A percentile compares a stretch with the other conserved stretches of the same genome.
Conservation (phyloP, 148 eudicot species). For the Hydrangea macrophylla region DNA sequence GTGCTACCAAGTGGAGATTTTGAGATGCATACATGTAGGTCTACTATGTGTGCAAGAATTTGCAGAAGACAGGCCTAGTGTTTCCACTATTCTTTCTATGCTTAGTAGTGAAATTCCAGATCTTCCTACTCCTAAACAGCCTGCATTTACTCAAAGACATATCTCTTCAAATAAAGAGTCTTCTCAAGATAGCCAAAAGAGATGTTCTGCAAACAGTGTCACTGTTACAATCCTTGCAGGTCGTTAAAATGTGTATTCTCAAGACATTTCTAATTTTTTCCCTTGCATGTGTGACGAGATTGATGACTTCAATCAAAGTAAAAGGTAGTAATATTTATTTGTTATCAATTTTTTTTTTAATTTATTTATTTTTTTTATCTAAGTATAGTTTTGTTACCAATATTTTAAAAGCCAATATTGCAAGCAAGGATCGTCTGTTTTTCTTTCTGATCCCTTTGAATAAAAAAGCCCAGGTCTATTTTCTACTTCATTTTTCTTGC, state of each 20-base stretch:
- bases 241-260: neutral
- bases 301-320: too few relatives aligned
- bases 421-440: too few relatives aligned
- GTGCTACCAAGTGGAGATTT: neutral
- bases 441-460: too few relatives aligned
- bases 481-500: too few relatives aligned
- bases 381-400: too few relatives aligned
- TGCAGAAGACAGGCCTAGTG: constrained; percentile 33
- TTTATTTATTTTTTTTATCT: too few relatives aligned
- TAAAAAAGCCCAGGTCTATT: too few relatives aligned
- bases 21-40: constrained; percentile 17
- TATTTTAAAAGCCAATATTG: too few relatives aligned
- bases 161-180: neutral
- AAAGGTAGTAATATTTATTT: too few relatives aligned
- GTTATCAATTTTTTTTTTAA: too few relatives aligned
- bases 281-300: too few relatives aligned
- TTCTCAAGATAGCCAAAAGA: neutral
- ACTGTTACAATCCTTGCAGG: constrained; percentile 6
- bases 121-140: constrained; percentile 32
- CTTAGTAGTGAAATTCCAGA: constrained; percentile 20
- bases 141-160: constrained; percentile 21
- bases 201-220: neutral
- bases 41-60: constrained; percentile 41
- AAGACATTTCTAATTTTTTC: too few relatives aligned
- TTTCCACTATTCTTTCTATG: constrained; percentile 30